These are phyloP conservation scores for Cyberlindnera mrakii DNA, from an alignment of 805 yeast species.

Conservation along the genomic window DNA sequence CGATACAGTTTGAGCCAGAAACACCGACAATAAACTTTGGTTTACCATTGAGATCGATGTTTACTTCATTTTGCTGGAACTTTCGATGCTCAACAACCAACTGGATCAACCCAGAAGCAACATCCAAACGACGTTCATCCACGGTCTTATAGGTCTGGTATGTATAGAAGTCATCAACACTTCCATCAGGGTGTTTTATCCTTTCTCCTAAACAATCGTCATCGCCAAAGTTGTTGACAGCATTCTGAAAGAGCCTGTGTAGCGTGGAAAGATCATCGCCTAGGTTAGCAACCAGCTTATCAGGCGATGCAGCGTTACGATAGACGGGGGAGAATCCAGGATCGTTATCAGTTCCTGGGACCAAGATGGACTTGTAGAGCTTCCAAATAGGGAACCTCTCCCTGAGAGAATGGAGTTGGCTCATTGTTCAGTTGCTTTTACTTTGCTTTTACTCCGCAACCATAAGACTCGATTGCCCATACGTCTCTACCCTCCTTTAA, in stretches of 20 bases:
- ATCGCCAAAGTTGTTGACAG: conserved; percentile 26
- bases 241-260: conserved; percentile 31
- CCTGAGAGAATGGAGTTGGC: conserved; percentile 6
- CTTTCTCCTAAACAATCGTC: conserved; percentile 35
- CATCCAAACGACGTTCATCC: conserved; percentile 29
- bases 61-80: background rate
- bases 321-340: conserved; percentile 41
- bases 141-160: conserved; percentile 34
- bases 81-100: conserved; percentile 19
- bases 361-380: conserved; percentile 15
- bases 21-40: conserved; percentile 37
- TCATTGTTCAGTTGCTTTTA: too few relatives aligned
- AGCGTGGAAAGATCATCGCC: conserved; percentile 29
- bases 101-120: conserved; percentile 42
- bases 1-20: conserved; percentile 44
- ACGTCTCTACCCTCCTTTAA: too few relatives aligned
- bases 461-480: too few relatives aligned
- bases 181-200: conserved; percentile 10
- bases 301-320: conserved; percentile 29
- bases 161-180: conserved; percentile 35
- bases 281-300: conserved; percentile 17
- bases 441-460: too few relatives aligned
- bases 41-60: conserved; percentile 11
- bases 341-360: conserved; percentile 30
- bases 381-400: conserved; percentile 10